Conservation (phyloP, 2,329 filamentous ascomycete genomes). For the Myriosclerotinia scirpicola region DNA sequence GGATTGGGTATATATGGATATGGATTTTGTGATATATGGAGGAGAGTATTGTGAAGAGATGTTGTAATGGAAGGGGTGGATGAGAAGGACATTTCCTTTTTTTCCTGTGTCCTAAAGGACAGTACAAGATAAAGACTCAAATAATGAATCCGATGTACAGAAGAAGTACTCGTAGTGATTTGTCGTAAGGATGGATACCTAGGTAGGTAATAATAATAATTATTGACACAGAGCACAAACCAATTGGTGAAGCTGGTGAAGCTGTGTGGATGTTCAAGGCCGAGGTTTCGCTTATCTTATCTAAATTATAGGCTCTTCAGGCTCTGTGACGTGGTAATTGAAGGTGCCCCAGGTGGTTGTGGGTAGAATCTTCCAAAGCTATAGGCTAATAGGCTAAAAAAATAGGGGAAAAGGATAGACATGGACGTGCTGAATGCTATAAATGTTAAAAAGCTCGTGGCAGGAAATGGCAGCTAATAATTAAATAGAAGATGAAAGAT, state of each 20-base stretch:
- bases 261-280: not conserved
- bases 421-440: no score
- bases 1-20: slow-evolving; percentile 52
- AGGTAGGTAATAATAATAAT: not conserved
- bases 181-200: not conserved
- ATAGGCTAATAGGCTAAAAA: not conserved
- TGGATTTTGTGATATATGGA: slow-evolving; percentile 45
- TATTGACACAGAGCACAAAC: no score
- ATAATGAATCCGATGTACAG: not conserved
- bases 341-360: not conserved
- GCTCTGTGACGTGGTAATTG: slow-evolving; percentile 13
- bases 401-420: not conserved
- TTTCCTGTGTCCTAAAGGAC: not conserved
- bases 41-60: slow-evolving; percentile 34
- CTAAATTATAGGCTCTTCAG: not conserved
- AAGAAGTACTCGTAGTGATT: slow-evolving; percentile 5
- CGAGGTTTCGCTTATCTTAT: slow-evolving; percentile 25
- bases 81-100: slow-evolving; percentile 24
- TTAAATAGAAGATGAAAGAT: no score
- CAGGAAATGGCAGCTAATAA: no score
- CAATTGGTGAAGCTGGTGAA: no score
- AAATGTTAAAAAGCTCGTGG: no score
- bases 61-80: slow-evolving; percentile 26
- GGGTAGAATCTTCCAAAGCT: no score
- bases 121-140: not conserved